Evolutionary conservation across 1,139 yeast species (phyloP).

Genomic region (Yamadazyma trypodendri): DNA sequence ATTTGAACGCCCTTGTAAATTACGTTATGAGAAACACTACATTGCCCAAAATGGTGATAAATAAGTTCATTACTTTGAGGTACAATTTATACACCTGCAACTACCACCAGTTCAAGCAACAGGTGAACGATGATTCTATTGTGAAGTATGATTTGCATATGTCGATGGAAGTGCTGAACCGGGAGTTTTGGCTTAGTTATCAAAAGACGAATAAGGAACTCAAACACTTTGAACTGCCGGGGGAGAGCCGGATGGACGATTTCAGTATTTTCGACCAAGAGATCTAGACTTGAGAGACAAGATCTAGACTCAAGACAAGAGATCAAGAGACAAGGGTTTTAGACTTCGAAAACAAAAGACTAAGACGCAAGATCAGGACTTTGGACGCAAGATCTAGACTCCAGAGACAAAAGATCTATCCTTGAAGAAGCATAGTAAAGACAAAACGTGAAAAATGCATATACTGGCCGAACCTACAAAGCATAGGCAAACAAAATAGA

Average conservation of each 20-base stretch:
- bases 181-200: slow-evolving; percentile 3
- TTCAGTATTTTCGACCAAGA: slow-evolving; percentile 22
- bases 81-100: slow-evolving; percentile 27
- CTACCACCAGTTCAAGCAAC: slow-evolving; percentile 15
- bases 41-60: slow-evolving; percentile 48
- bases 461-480: too few species aligned
- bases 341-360: too few species aligned
- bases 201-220: slow-evolving; percentile 15
- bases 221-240: slow-evolving; percentile 13
- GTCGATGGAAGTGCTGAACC: slow-evolving; percentile 22
- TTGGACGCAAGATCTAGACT: too few species aligned
- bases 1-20: slow-evolving; percentile 42
- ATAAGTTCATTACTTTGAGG: slow-evolving; percentile 29
- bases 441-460: too few species aligned
- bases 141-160: slow-evolving; percentile 24
- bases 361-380: slow-evolving; percentile 6
- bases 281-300: too few species aligned
- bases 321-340: too few species aligned
- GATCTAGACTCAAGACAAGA: too few species aligned
- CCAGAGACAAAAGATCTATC: too few species aligned
- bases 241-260: slow-evolving; percentile 14
- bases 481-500: too few species aligned
- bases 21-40: slow-evolving; percentile 42
- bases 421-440: too few species aligned
- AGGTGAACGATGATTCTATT: slow-evolving; percentile 22